Evolutionary conservation across 352 stramenopile species (phyloP).

Genomic region (Pythium utonaiense): DNA sequence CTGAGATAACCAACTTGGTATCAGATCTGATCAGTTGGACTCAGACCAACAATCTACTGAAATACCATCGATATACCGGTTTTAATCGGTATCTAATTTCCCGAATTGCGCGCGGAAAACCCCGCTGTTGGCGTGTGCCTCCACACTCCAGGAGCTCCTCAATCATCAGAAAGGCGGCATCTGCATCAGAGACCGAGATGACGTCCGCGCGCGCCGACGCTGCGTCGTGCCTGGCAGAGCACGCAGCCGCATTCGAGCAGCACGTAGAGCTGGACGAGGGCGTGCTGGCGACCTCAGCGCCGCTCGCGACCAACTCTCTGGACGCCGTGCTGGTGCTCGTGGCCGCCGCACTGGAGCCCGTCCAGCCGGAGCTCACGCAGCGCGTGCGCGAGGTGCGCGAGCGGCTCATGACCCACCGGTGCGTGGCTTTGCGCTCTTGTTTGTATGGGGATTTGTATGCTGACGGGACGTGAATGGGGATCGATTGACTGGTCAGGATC

Average conservation of each 20-base stretch:
- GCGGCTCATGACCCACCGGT: slow-evolving; percentile 56
- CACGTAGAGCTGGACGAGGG: slow-evolving; percentile 66
- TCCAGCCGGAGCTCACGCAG: slow-evolving; percentile 31
- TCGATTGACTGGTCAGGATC: slow-evolving; percentile 27
- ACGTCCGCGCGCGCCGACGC: neutral
- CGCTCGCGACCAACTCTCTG: slow-evolving; percentile 40
- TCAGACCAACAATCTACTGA: neutral
- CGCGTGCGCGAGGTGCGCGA: slow-evolving; percentile 43
- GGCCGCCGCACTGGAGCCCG: slow-evolving; percentile 37
- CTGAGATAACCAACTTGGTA: neutral
- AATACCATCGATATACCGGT: neutral
- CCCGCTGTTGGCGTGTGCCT: neutral
- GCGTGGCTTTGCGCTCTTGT: slow-evolving; percentile 8
- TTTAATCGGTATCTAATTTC: neutral
- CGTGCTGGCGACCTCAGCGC: slow-evolving; percentile 59
- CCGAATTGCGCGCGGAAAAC: neutral
- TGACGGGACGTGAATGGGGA: too few relatives aligned
- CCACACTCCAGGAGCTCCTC: neutral
- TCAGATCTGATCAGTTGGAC: neutral
- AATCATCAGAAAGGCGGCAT: neutral
- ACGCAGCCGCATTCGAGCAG: slow-evolving; percentile 35
- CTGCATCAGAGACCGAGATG: neutral
- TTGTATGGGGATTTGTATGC: neutral
- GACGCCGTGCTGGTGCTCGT: slow-evolving; percentile 49
- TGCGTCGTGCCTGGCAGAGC: neutral